Conservation (phyloP, 352 stramenopile genomes). For the Phytophthora sp. region DNA sequence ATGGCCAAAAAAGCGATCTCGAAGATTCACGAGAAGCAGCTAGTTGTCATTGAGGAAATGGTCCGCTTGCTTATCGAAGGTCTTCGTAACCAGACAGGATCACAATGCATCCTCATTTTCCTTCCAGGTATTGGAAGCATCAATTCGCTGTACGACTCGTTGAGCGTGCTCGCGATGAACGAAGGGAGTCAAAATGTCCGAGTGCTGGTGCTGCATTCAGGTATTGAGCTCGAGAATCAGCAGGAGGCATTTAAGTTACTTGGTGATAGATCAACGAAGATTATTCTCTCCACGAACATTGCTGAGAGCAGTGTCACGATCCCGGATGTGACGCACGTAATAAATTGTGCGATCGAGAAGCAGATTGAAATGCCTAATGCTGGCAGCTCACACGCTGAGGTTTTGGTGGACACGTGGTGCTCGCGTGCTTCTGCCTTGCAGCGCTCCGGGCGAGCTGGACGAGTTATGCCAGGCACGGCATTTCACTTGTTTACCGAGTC, state of each 20-base stretch:
- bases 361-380: conserved; percentile 86
- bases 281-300: conserved; percentile 97
- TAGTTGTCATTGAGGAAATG: conserved; percentile 63
- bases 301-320: conserved; percentile 98
- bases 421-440: conserved; percentile 92
- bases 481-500: conserved; percentile 90
- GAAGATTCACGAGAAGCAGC: conserved; percentile 70
- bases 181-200: conserved; percentile 36
- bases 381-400: conserved; percentile 65
- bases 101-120: conserved; percentile 95
- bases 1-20: conserved; percentile 54
- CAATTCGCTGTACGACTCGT: conserved; percentile 78
- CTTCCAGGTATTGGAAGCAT: conserved; percentile 95
- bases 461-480: conserved; percentile 91
- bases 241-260: conserved; percentile 69
- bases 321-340: conserved; percentile 91
- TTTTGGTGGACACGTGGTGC: conserved; percentile 92
- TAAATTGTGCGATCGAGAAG: conserved; percentile 87
- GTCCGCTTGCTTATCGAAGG: conserved; percentile 60
- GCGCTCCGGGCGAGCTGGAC: conserved; percentile 89
- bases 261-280: conserved; percentile 71
- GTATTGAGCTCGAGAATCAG: conserved; percentile 78
- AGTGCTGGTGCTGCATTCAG: conserved; percentile 73
- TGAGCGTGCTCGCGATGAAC: conserved; percentile 45
- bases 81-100: conserved; percentile 35